Evolutionary conservation across 768 basidiomycete species (phyloP).

Genomic region (Hericium coralloides): DNA sequence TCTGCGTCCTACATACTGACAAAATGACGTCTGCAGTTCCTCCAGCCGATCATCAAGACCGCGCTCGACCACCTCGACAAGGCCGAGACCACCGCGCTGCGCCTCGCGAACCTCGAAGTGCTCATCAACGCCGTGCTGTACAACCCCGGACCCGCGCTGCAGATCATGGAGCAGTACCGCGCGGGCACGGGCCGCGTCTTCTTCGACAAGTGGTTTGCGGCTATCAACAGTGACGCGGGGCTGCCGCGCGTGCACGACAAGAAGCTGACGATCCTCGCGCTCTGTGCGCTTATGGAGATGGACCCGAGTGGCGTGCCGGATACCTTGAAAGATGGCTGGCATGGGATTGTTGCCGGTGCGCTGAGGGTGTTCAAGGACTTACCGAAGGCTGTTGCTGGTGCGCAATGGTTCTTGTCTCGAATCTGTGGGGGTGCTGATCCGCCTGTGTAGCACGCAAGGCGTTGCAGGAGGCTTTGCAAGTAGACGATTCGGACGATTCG

Average conservation of each 20-base stretch:
- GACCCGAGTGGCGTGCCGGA: conserved; percentile 47
- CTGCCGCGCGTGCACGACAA: conserved; percentile 88
- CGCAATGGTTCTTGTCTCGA: conserved; percentile 9
- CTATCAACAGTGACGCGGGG: conserved; percentile 47
- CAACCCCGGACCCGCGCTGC: conserved; percentile 71
- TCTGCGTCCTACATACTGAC: conserved; percentile 1
- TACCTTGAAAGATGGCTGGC: conserved; percentile 62
- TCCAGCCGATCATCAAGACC: conserved; percentile 57
- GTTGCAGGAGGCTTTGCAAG: conserved; percentile 39
- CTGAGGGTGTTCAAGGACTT: conserved; percentile 71
- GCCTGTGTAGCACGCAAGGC: conserved; percentile 42
- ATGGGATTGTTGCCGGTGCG: conserved; percentile 58
- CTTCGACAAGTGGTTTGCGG: conserved; percentile 79
- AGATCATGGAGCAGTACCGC: conserved; percentile 56
- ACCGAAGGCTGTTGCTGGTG: conserved; percentile 69
- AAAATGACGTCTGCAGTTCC: conserved; percentile 31
- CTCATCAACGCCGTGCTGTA: conserved; percentile 78
- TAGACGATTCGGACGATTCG: conserved; percentile 19
- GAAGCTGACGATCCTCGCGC: conserved; percentile 68
- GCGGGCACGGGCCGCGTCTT: conserved; percentile 61
- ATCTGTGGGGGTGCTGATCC: background rate
- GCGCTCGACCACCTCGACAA: conserved; percentile 51
- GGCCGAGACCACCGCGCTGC: conserved; percentile 53
- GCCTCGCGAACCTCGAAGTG: conserved; percentile 74
- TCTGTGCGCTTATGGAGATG: conserved; percentile 73